Base-by-base conservation (phyloP, 352 stramenopile species). In the Peronosclerospora sorghi region DNA sequence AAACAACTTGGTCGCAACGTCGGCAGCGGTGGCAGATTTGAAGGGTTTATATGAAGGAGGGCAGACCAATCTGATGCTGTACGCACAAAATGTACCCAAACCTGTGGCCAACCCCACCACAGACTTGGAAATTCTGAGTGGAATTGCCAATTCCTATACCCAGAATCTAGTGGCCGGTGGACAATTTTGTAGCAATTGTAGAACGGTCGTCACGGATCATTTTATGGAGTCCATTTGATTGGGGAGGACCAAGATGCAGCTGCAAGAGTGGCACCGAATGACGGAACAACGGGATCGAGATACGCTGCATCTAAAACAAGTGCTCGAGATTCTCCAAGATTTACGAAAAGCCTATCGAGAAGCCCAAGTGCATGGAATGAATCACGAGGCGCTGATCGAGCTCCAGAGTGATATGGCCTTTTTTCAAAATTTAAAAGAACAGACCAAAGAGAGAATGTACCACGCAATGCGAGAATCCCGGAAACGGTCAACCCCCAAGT, bases 121-220 rank as follows among this genome's bases (percentile, higher is more conserved):
- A 3, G 75, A 88, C 43, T 54, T 88, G 32, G 75, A 88, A 52
- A 88, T 88, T 61, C 47, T 88, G 26, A 88, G 75, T 45, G 75
- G 75, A 15, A 88, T 88, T 38, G 75, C 75, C 32, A 86, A 88
- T 48, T 76, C 68, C 20, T 88, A 88, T 56, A 88, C 75, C 35
- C 65, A 77, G 48, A 83, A 72, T 37, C 48, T 48, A 26, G 46
- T 34, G 6, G 45, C 48, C n/a, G 59, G 77, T 30, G 65, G 51
- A 36, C 62, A 78, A 53, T 68, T 84, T 20, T 86, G 75, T 45
- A 56, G 55, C 24, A 76, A 57, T 41, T 88, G 73, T 39, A 59
- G 71, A 15, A 74, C 66, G 18, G 68, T 84, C 4, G 73, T 86
- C 23, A 71, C 63, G 14, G 71, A 86, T 55, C 68, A 85, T 50